Evolutionary conservation across 2,329 filamentous ascomycete genomes (phyloP), one percentile per base, ranked within the genome.

Genomic region (Dactylonectria macrodidyma): DNA sequence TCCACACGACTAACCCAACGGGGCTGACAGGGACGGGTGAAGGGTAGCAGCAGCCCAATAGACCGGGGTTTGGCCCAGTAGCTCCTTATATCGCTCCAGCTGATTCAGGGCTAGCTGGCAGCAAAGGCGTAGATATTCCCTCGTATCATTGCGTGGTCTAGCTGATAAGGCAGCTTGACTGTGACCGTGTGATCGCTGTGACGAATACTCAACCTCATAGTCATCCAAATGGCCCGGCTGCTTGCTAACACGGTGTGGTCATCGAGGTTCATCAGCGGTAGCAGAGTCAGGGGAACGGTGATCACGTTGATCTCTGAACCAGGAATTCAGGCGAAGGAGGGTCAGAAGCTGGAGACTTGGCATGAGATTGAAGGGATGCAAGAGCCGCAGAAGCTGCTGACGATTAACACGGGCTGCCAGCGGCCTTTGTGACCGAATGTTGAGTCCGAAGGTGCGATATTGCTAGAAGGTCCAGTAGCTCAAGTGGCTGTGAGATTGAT

Each of bases 21-120:
- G 12, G 19, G 9, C 6, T 5, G n/a, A 7, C 12, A 55, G 30
- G 33, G 16, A 14, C 16, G 19, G 51, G 22, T 55, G 30, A 38
- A 55, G 30, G 30, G 38, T 55, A 19, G 14, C 30, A 36, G 51
- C 26, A 16, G 51, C 30, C 30, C 26, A 55, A 38, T 55, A 55
- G 16, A 55, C 9, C 19, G 51, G 6, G 12, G 33, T 55, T 22
- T 22, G 16, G 51, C 34, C 14, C 3, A 51, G 24, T 16, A 51
- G 14, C 7, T 16, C 12, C 22, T 10, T 26, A 12, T 51, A 51
- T 3, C 33, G 24, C 24, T 51, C 22, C 5, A 51, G 24, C 24
- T 30, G 48, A 33, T 51, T 26, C 14, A 51, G 48, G 19, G 48
- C 48, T 22, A 51, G 24, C 5, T 30, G 48, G 24, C 48, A 51